phyloP scores from a whole-genome alignment of 768 basidiomycete genomes.

The Rhizopogon vulgaris region DNA sequence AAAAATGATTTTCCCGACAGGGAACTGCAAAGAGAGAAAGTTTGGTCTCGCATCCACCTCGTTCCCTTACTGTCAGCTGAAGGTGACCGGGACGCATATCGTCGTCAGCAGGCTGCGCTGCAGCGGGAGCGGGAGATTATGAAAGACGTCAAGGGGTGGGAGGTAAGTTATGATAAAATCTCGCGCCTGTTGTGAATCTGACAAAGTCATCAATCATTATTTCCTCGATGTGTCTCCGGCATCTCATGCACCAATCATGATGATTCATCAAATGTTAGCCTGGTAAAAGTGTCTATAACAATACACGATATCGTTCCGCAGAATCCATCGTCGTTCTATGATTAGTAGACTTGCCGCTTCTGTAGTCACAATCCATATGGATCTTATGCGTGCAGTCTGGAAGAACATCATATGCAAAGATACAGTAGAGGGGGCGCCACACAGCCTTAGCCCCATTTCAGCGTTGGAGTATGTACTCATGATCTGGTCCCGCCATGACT shows the following conservation, averaged over 20 bases:
- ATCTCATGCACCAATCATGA: constrained; percentile 11
- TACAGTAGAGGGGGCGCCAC: constrained; percentile 8
- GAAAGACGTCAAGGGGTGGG: constrained; percentile 91
- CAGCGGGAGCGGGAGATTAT: constrained; percentile 85
- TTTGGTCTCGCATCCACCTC: constrained; percentile 93
- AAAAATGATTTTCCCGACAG: constrained; percentile 42
- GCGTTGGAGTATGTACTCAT: neutral
- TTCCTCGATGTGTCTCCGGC: constrained; percentile 14
- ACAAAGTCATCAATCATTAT: constrained; percentile 14
- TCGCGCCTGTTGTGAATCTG: constrained; percentile 19
- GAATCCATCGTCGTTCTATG: constrained; percentile 57
- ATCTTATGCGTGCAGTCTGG: constrained; percentile 2
- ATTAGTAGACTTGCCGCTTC: constrained; percentile 12
- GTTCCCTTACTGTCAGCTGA: constrained; percentile 91
- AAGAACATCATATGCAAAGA: constrained; percentile 5
- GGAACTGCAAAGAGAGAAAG: constrained; percentile 88
- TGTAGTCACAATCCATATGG: constrained; percentile 4
- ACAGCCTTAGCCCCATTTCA: constrained; percentile 15
- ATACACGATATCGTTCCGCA: constrained; percentile 57
- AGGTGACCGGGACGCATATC: constrained; percentile 84
- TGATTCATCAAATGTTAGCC: constrained; percentile 39
- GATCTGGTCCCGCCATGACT: constrained; percentile 8
- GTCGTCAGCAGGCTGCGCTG: constrained; percentile 70
- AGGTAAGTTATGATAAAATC: constrained; percentile 53
- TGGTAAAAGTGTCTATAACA: constrained; percentile 85